Conservation (phyloP, 2,329 filamentous ascomycete species). For the Fusarium drepaniforme region DNA sequence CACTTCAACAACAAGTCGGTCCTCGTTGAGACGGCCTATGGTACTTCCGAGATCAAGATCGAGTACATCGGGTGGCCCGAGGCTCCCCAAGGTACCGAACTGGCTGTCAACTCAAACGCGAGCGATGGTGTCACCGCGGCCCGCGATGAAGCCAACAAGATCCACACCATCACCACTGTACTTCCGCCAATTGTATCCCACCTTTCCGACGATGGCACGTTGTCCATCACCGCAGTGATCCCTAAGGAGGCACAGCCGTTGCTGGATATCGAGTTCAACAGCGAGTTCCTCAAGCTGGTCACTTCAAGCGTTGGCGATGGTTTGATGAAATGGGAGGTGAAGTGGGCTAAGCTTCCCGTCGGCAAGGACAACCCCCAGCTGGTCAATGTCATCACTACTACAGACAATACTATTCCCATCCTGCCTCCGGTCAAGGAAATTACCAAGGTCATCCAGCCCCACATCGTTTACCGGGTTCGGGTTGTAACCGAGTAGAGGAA, state of each 20-base stretch:
- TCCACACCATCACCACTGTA: neutral
- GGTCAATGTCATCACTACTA: constrained; percentile 9
- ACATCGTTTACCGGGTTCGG: neutral
- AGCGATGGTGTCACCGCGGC: too few species aligned
- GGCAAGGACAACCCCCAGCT: neutral
- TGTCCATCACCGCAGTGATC: neutral
- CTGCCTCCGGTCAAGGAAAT: neutral
- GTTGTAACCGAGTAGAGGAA: neutral
- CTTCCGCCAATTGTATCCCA: neutral
- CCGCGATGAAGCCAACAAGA: neutral
- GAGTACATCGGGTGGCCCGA: neutral
- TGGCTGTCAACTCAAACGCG: neutral
- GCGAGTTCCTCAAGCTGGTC: constrained; percentile 1
- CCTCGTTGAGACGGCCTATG: constrained; percentile 1
- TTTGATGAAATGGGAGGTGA: neutral
- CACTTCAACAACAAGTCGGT: constrained; percentile 19
- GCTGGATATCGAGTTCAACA: constrained; percentile 1
- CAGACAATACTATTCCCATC: neutral
- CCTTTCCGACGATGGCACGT: neutral
- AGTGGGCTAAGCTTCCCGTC: constrained; percentile 9
- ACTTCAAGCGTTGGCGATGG: neutral
- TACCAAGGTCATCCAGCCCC: neutral
- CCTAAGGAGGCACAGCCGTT: neutral
- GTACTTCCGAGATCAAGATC: constrained; percentile 1
- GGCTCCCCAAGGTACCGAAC: neutral